Conservation (phyloP, 768 basidiomycete genomes). For the Boletus bicolor region DNA sequence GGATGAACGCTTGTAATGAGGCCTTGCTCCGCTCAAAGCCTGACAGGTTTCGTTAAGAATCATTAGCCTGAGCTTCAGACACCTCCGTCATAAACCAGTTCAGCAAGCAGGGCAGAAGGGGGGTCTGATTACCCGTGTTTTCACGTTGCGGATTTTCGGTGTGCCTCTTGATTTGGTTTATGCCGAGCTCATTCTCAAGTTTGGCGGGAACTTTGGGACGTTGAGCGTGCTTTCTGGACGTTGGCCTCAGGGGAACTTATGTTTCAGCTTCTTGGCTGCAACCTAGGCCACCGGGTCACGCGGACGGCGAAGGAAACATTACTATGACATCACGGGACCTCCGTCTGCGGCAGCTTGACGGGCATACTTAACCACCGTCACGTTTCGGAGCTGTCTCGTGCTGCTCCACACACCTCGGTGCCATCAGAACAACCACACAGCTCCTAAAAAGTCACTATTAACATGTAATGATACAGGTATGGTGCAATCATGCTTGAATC, state of each 20-base stretch:
- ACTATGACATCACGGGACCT: conserved; percentile 2
- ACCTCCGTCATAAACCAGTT: neutral
- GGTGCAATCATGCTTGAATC: conserved; percentile 12
- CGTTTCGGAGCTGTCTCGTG: neutral
- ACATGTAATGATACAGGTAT: conserved; percentile 28
- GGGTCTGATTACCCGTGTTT: neutral
- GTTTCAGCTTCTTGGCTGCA: neutral
- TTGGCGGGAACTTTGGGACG: neutral
- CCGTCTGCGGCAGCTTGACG: neutral
- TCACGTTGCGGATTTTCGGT: neutral
- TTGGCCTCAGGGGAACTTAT: neutral
- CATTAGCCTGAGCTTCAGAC: neutral
- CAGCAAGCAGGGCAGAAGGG: neutral
- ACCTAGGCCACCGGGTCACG: neutral
- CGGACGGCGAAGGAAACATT: neutral
- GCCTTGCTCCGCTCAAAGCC: neutral
- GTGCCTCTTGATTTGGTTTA: neutral
- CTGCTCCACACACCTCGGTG: neutral
- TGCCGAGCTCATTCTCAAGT: neutral
- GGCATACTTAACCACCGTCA: neutral
- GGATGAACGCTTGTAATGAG: neutral
- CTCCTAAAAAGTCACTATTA: conserved; percentile 18
- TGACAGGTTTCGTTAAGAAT: neutral
- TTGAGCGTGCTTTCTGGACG: neutral
- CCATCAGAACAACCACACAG: conserved; percentile 4